Base-by-base conservation (phyloP, 2,329 filamentous ascomycete species). In the Magnaporthales sp. region DNA sequence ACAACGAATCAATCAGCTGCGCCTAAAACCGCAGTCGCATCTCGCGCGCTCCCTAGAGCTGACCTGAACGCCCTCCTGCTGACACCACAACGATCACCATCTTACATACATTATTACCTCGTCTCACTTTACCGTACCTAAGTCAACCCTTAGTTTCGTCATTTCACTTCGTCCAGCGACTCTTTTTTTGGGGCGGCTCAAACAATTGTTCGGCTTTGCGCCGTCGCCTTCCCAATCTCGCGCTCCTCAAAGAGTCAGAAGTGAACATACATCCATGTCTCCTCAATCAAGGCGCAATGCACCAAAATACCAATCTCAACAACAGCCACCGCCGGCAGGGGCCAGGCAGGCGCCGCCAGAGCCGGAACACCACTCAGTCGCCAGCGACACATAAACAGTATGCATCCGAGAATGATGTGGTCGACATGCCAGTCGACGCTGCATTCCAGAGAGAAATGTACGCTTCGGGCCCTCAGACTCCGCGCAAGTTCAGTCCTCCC, bases 361-460 rank as follows among this genome's bases (percentile, higher is more conserved):
- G 79, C 68, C 74, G 76, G 70, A 74, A 80, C 70, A 73, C 71
- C 69, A 70, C 76, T 58, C 76, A 74, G 65, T 72, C 74, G 22
- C 72, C 80, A 19, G 76, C 76, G 11, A 26, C 26, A 24, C 81
- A 81, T 68, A 86, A 84, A 74, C 81, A 80, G n/a, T 86, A 87
- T 71, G 84, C 83, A 27, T 87, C 85, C 3, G 85, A 87, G 73
- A 86, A 83, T 71, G 85, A 87, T 22, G 63, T 30, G 32, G 27
- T 24, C 63, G 63, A 65, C 71, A 75, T 77, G 70, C 75, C 73
- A 61, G 75, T 69, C 69, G 77, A 75, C 69, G 77, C 72, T 68
- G 72, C 70, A 65, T 74, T 72, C 70, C 76, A 70, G 73, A 79
- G 69, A 72, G 79, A 74, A 62, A 72, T 75, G 30, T 62, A 38